Evolutionary conservation across 192 early-diverging fungal species (phyloP), one percentile per base, ranked within the genome.

Genomic region (Coemansia sp.): DNA sequence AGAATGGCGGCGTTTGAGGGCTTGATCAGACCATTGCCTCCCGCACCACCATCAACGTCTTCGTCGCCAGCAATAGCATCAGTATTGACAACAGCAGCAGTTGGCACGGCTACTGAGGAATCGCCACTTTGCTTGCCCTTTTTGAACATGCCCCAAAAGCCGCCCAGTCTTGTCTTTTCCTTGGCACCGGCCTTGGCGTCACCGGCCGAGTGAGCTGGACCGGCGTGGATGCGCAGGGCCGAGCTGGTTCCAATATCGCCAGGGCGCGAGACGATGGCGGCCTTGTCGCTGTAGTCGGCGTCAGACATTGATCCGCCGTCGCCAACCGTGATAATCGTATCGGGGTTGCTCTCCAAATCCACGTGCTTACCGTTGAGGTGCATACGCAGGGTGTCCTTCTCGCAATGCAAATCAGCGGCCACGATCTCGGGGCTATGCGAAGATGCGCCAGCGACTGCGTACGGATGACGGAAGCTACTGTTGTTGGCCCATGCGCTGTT

Each of bases 281-380:
- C 62, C 64, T 78, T 68, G 43, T 78, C 69, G 59, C 68, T 73
- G 64, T 67, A 64, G 47, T 81, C 68, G 61, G 60, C 49, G 6
- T 78, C 76, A 1, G 71, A 68, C 65, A 65, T 33, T 6, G 68
- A 67, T 14, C 30, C 44, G 17, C 52, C 66, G 23, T 69, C 69
- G 57, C 63, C 67, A 6, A 69, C 33, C 0, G 75, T 72, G 44
- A 77, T 77, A 14, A 83, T 77, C 0, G 80, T 83, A 21, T 83
- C 80, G 2, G 68, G 80, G 60, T 77, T 83, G 69, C 80, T 83
- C 66, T 77, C 75, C 19, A 83, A 62, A 62, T 82, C 80, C 1
- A 35, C 33, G 2, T 77, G 71, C 59, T 65, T 74, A 57, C 61
- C 63, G 42, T 74, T 69, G 14, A 83, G 72, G 40, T 83, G 80